These are phyloP conservation scores for Globisporangium mamillatum DNA, from an alignment of 352 stramenopile genomes.

Conservation along the genomic window DNA sequence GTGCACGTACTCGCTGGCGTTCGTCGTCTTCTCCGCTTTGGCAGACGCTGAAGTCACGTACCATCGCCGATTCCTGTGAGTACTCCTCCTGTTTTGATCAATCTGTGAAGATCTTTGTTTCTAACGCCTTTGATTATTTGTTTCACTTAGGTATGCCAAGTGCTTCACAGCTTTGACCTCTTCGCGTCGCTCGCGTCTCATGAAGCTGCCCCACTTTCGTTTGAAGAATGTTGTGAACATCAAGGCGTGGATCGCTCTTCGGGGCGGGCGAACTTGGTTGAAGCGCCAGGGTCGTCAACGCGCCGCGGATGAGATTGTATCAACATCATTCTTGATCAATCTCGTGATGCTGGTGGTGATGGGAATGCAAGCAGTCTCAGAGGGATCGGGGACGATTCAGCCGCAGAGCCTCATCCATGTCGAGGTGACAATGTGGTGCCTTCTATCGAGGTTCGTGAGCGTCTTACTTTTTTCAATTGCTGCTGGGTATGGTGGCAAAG, in stretches of 20 bases:
- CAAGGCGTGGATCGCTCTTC: slow-evolving; percentile 88
- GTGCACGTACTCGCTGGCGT: slow-evolving; percentile 74
- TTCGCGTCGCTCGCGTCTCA: slow-evolving; percentile 72
- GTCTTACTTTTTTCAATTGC: slow-evolving; percentile 4
- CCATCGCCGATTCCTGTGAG: slow-evolving; percentile 77
- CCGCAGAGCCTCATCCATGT: slow-evolving; percentile 72
- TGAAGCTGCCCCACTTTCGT: slow-evolving; percentile 85
- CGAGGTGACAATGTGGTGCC: slow-evolving; percentile 86
- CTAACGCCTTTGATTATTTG: slow-evolving; percentile 5
- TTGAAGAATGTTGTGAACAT: slow-evolving; percentile 92
- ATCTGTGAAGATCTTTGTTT: background rate
- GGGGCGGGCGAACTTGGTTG: slow-evolving; percentile 83
- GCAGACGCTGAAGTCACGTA: slow-evolving; percentile 85
- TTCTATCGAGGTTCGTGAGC: slow-evolving; percentile 61
- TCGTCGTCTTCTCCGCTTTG: slow-evolving; percentile 67
- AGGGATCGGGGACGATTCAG: slow-evolving; percentile 43
- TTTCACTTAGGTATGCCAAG: slow-evolving; percentile 67
- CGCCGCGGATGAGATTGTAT: slow-evolving; percentile 87
- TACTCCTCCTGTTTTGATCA: background rate
- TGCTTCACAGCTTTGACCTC: slow-evolving; percentile 89
- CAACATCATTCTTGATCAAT: slow-evolving; percentile 86
- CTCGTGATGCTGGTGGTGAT: slow-evolving; percentile 83
- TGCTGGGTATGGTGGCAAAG: slow-evolving; percentile 7
- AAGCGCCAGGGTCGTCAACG: slow-evolving; percentile 84
- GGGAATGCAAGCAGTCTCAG: slow-evolving; percentile 79